Conservation (phyloP, 202 grass and related monocot species). For the Bolboschoenoplectus hybrid region DNA sequence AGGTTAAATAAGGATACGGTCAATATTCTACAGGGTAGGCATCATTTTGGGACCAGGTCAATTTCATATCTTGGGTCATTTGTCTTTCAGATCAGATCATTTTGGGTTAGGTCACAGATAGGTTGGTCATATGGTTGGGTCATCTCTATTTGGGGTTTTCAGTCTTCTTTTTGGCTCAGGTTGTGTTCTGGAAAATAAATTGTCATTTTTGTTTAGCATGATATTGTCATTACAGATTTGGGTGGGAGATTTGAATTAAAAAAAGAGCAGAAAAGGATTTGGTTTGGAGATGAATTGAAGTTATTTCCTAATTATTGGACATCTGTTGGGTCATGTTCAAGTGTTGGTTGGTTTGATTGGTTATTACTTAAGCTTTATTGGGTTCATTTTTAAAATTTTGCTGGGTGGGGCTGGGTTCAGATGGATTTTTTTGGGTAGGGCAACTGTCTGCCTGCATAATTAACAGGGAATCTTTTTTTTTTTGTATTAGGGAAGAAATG, state of each 20-base stretch:
- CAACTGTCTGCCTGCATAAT: not conserved
- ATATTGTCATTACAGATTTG: conserved; percentile 10
- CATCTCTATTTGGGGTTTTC: conserved; percentile 2
- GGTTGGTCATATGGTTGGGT: not conserved
- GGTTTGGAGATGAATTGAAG: not conserved
- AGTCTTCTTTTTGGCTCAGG: conserved; percentile 2
- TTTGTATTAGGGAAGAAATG: conserved; percentile 74
- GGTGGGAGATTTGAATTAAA: not conserved
- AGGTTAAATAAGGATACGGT: not conserved
- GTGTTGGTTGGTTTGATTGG: not conserved
- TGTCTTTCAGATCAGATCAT: not conserved
- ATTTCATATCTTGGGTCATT: conserved; percentile 14
- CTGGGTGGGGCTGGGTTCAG: not conserved
- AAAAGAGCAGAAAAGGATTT: not conserved
- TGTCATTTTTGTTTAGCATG: not conserved
- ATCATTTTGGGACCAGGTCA: not conserved
- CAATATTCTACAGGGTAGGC: not conserved
- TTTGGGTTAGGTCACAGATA: not conserved
- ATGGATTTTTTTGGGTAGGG: not conserved
- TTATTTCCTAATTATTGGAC: conserved; percentile 19
- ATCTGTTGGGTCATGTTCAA: not conserved
- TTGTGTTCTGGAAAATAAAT: conserved; percentile 16
- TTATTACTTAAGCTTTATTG: not conserved
- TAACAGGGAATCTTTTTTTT: not conserved
- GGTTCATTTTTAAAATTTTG: not conserved